Percentiles rank a stretch among this genome's conserved stretches.
phyloP scores from a whole-genome alignment of 331 rosid species.

The Dryas integrifolia region DNA sequence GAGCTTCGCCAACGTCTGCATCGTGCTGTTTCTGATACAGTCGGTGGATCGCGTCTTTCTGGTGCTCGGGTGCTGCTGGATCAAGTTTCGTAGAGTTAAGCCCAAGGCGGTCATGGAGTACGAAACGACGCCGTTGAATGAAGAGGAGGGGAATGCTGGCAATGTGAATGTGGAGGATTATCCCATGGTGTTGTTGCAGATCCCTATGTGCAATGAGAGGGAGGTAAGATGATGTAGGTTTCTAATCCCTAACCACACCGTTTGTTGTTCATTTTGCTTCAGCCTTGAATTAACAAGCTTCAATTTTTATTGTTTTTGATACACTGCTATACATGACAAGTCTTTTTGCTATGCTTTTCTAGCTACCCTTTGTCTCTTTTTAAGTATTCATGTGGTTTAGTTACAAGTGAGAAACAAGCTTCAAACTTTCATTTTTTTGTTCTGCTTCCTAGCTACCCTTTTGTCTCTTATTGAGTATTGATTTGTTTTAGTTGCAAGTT shows the following conservation, averaged over 20 bases:
- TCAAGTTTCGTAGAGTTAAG: conserved; percentile 67
- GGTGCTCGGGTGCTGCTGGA: conserved; percentile 91
- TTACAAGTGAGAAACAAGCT: too few species aligned
- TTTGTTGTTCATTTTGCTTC: not conserved
- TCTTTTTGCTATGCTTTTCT: not conserved
- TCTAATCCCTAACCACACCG: conserved; percentile 33
- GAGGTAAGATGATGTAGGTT: conserved; percentile 98
- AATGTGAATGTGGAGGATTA: conserved; percentile 54
- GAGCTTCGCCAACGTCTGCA: conserved; percentile 71
- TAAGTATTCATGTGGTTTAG: conserved; percentile 15
- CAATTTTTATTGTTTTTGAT: not conserved
- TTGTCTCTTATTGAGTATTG: too few species aligned
- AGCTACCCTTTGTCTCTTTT: not conserved
- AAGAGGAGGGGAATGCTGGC: conserved; percentile 27
- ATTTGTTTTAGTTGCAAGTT: too few species aligned
- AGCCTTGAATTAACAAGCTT: not conserved
- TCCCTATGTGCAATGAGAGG: conserved; percentile 99
- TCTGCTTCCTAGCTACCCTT: too few species aligned
- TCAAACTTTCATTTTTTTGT: too few species aligned
- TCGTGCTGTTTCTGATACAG: conserved; percentile 68
- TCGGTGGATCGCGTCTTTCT: conserved; percentile 75
- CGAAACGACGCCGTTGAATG: conserved; percentile 20
- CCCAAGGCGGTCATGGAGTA: conserved; percentile 64
- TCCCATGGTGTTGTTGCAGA: conserved; percentile 91
- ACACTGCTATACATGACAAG: not conserved